These are phyloP conservation scores for Kwoniella mangroviensis DNA, from an alignment of 768 basidiomycete genomes.

Conservation along the genomic window DNA sequence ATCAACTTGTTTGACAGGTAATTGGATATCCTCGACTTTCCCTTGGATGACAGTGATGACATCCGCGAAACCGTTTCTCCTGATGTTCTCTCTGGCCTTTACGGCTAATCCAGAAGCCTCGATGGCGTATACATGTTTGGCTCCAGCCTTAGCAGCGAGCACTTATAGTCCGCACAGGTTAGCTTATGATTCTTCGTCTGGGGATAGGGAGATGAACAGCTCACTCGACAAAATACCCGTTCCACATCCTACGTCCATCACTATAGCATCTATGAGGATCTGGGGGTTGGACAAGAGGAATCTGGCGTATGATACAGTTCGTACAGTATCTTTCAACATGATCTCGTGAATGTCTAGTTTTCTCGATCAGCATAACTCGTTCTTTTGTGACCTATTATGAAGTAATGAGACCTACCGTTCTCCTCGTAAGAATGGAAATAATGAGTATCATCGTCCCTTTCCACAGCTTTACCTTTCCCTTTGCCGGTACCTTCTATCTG, in stretches of 20 bases:
- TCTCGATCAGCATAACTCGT: not conserved
- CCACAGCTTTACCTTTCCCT: conserved; percentile 40
- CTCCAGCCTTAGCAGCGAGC: conserved; percentile 86
- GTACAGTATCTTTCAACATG: conserved; percentile 94
- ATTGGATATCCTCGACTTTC: conserved; percentile 82
- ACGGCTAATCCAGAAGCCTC: conserved; percentile 84
- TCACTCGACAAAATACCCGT: conserved; percentile 74
- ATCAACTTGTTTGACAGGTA: conserved; percentile 82
- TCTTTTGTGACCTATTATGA: too few relatives aligned
- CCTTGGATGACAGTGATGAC: conserved; percentile 84
- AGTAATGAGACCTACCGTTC: conserved; percentile 66
- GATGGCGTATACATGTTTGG: conserved; percentile 85
- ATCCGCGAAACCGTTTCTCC: conserved; percentile 70
- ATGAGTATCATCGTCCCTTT: conserved; percentile 84
- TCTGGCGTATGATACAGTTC: conserved; percentile 88
- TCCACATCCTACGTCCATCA: conserved; percentile 95
- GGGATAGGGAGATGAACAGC: conserved; percentile 8
- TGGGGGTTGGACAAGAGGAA: conserved; percentile 83
- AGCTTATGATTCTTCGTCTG: not conserved
- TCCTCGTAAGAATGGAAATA: conserved; percentile 90
- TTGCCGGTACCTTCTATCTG: conserved; percentile 34
- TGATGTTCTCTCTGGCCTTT: conserved; percentile 77
- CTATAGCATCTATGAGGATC: conserved; percentile 80
- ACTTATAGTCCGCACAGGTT: too few relatives aligned
- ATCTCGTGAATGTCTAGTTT: conserved; percentile 84